These are phyloP conservation scores for Cochlearia excelsa DNA, from an alignment of 345 rosid species.

Conservation along the genomic window DNA sequence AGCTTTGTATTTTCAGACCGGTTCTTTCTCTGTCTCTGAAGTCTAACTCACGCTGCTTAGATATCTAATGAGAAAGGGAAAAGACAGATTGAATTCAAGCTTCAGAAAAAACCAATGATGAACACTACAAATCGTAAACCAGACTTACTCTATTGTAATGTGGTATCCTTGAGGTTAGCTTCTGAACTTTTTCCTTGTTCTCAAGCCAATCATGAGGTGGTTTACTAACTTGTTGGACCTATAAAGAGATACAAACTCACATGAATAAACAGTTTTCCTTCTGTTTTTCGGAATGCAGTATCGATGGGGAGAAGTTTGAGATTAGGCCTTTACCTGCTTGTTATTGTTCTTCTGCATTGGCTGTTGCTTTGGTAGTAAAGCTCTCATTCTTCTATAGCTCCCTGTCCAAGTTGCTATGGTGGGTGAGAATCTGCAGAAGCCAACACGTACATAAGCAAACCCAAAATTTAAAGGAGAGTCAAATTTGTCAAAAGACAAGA, in stretches of 20 bases:
- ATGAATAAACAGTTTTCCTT: background rate
- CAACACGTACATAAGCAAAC: constrained; percentile 6
- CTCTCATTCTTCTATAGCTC: constrained; percentile 70
- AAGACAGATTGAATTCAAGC: constrained; percentile 4
- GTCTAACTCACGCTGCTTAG: constrained; percentile 71
- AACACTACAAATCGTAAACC: background rate
- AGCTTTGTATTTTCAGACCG: constrained; percentile 66
- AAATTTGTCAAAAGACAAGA: constrained; percentile 1
- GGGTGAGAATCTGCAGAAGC: constrained; percentile 60
- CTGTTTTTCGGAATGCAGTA: constrained; percentile 2
- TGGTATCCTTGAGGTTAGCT: constrained; percentile 62
- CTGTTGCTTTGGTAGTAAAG: constrained; percentile 68
- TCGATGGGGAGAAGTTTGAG: constrained; percentile 18
- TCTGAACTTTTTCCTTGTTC: constrained; percentile 55
- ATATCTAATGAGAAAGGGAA: constrained; percentile 38
- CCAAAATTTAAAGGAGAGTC: background rate
- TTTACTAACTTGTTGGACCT: constrained; percentile 65
- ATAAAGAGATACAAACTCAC: constrained; percentile 3
- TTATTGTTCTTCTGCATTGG: constrained; percentile 60
- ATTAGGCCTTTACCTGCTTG: constrained; percentile 46
- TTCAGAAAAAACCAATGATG: background rate
- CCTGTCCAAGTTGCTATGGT: constrained; percentile 86
- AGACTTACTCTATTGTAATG: constrained; percentile 61
- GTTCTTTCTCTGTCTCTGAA: constrained; percentile 80
- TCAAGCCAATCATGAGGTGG: constrained; percentile 65